phyloP scores from a whole-genome alignment of 2,329 filamentous ascomycete species.

The Hypoxylon sp. region DNA sequence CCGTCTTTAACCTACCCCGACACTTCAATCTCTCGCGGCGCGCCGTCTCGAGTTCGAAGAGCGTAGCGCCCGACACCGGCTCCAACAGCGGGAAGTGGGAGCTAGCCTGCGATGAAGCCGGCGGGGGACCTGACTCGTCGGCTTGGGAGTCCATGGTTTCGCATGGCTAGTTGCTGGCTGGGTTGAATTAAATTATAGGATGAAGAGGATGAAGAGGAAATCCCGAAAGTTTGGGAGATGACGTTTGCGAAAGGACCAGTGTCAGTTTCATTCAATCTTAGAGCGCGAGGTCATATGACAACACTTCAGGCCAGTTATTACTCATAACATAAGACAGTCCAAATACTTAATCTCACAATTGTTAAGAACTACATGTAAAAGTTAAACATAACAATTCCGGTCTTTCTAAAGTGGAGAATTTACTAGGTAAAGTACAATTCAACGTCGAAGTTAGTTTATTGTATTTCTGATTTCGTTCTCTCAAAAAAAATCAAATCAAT shows the following conservation, averaged over 20 bases:
- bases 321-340: too few species aligned
- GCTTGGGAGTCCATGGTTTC: slow-evolving; percentile 29
- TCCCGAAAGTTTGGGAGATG: background rate
- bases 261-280: background rate
- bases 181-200: background rate
- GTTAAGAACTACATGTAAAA: too few species aligned
- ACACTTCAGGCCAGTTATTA: background rate
- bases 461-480: background rate
- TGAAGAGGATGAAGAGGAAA: background rate
- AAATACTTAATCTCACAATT: too few species aligned
- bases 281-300: background rate
- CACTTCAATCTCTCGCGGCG: slow-evolving; percentile 54
- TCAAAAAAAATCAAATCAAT: background rate
- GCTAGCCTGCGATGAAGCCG: slow-evolving; percentile 60
- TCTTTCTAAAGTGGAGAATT: slow-evolving; percentile 29
- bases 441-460: slow-evolving; percentile 2
- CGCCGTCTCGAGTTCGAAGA: slow-evolving; percentile 59
- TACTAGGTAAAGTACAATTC: background rate
- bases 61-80: slow-evolving; percentile 62
- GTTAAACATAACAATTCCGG: background rate
- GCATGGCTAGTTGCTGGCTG: background rate
- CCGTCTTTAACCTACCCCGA: slow-evolving; percentile 58
- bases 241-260: background rate
- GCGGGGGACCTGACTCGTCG: slow-evolving; percentile 1
- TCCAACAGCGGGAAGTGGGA: slow-evolving; percentile 61